These are phyloP conservation scores for Chrysanthemum makinoi DNA, from an alignment of 129 eudicot species.

Conservation along the genomic window DNA sequence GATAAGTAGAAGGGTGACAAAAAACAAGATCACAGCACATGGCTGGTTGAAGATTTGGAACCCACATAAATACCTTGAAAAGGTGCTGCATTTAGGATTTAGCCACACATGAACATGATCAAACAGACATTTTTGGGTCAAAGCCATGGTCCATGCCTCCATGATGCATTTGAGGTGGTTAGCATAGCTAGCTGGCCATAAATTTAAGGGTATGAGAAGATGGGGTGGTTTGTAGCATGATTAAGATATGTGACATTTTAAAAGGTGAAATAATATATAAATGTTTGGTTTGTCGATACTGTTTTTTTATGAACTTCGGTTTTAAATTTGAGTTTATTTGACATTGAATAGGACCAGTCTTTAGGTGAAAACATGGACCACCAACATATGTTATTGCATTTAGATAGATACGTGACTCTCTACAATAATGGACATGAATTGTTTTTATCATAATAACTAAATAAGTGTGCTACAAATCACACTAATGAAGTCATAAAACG, in stretches of 20 bases:
- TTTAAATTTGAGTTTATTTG: neutral
- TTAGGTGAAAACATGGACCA: conserved; percentile 10
- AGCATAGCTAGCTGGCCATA: conserved; percentile 28
- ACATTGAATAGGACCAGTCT: conserved; percentile 16
- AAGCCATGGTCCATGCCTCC: conserved; percentile 35
- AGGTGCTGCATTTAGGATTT: conserved; percentile 23
- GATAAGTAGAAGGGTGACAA: conserved; percentile 36
- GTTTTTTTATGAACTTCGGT: neutral
- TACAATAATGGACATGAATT: neutral
- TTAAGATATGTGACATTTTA: conserved; percentile 27
- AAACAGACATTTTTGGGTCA: conserved; percentile 40
- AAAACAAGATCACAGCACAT: conserved; percentile 36
- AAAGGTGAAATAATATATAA: conserved; percentile 5
- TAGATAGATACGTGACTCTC: no score
- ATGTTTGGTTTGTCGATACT: conserved; percentile 17
- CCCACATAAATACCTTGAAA: conserved; percentile 42
- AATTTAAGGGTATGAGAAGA: conserved; percentile 22
- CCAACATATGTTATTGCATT: neutral
- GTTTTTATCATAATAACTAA: neutral
- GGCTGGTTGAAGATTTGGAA: conserved; percentile 31
- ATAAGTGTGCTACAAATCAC: no score
- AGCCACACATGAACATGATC: conserved; percentile 33
- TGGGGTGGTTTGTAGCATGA: conserved; percentile 21
- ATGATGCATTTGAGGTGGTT: conserved; percentile 16
- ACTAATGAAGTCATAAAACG: no score